Evolutionary conservation across 2,329 filamentous ascomycete genomes (phyloP).

Genomic region (Beauveria caledonica): DNA sequence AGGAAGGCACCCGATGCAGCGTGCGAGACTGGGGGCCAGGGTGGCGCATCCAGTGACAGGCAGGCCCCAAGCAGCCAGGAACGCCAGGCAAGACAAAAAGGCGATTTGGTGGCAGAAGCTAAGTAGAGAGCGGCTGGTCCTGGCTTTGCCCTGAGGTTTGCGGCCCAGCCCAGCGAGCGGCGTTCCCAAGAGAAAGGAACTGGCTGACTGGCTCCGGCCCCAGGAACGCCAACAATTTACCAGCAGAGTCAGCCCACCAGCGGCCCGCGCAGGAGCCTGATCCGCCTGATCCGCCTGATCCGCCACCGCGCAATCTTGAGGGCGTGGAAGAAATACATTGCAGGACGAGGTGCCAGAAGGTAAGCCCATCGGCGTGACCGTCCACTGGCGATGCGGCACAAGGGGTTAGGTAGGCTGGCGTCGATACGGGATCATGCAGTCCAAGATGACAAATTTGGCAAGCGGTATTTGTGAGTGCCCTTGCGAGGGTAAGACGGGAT

Average conservation of each 20-base stretch:
- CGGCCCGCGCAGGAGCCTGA: constrained; percentile 8
- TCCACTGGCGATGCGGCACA: neutral
- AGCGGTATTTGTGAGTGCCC: neutral
- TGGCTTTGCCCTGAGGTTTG: constrained; percentile 11
- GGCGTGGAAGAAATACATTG: constrained; percentile 6
- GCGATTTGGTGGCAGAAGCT: neutral
- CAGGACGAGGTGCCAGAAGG: neutral
- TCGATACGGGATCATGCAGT: neutral
- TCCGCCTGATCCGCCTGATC: constrained; percentile 11
- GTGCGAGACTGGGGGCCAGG: neutral
- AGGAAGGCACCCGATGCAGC: constrained; percentile 4
- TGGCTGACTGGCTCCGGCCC: neutral
- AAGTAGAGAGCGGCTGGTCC: constrained; percentile 1
- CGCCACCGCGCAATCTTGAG: constrained; percentile 11
- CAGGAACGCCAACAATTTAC: constrained; percentile 4
- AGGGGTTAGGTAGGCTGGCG: neutral
- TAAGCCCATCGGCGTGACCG: neutral
- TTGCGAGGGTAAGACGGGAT: neutral
- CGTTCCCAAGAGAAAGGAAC: neutral
- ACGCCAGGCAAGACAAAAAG: neutral
- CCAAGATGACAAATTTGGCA: neutral
- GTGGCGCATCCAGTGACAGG: neutral
- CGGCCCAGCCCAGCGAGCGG: constrained; percentile 4
- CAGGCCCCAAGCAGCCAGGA: neutral
- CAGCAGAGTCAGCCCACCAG: constrained; percentile 2